Percentiles rank a stretch among this genome's conserved stretches.
These are phyloP conservation scores for Torulaspora quercuum DNA, from an alignment of 805 yeast species.

Conservation along the genomic window DNA sequence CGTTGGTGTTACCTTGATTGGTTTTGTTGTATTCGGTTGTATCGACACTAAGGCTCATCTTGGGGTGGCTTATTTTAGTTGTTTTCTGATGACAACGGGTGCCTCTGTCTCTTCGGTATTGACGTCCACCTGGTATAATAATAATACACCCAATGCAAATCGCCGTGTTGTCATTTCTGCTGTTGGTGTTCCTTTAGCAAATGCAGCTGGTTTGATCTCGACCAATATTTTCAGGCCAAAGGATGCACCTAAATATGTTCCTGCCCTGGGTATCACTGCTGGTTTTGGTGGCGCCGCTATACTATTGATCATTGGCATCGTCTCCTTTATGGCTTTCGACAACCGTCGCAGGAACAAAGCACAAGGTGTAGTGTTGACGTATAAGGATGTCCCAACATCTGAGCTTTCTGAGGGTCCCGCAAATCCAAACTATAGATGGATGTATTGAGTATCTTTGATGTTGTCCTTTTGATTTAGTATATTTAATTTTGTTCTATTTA, in stretches of 20 bases:
- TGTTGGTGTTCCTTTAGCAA: slow-evolving; percentile 53
- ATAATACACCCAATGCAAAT: slow-evolving; percentile 46
- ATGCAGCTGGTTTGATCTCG: slow-evolving; percentile 55
- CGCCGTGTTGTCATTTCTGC: slow-evolving; percentile 47
- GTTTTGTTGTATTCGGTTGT: slow-evolving; percentile 46
- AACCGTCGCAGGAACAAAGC: slow-evolving; percentile 41
- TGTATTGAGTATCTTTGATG: slow-evolving; percentile 37
- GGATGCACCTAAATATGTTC: slow-evolving; percentile 51
- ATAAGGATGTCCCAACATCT: slow-evolving; percentile 43
- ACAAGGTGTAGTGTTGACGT: slow-evolving; percentile 42
- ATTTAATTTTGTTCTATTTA: too few species aligned
- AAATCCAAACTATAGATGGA: slow-evolving; percentile 47
- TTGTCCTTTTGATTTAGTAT: too few species aligned
- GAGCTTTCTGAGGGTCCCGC: slow-evolving; percentile 45
- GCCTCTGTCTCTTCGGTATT: slow-evolving; percentile 50
- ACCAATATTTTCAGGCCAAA: slow-evolving; percentile 48
- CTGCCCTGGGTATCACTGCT: slow-evolving; percentile 49
- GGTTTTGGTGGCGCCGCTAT: slow-evolving; percentile 47
- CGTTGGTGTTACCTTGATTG: slow-evolving; percentile 41
- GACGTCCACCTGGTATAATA: slow-evolving; percentile 50
- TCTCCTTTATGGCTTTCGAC: slow-evolving; percentile 41
- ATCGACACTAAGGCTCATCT: slow-evolving; percentile 40
- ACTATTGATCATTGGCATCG: slow-evolving; percentile 22
- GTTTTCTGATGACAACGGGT: too few species aligned
- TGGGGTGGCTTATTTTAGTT: slow-evolving; percentile 44